These are phyloP conservation scores for Spiraea crenata DNA, from an alignment of 331 rosid species.

Conservation along the genomic window DNA sequence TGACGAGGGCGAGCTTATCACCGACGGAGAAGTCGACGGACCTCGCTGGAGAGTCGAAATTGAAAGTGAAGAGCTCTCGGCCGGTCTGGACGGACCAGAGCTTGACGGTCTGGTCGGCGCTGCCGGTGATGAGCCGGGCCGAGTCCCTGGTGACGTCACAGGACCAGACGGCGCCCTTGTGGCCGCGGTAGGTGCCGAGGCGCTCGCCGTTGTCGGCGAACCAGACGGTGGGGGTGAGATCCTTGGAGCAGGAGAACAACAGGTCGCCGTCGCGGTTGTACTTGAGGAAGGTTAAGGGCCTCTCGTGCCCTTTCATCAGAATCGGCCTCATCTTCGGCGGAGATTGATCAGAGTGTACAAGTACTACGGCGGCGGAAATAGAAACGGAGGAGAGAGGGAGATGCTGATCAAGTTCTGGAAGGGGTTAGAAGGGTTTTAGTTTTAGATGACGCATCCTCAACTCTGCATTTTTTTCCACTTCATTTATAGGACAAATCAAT, in stretches of 20 bases:
- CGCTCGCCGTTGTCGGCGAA: conserved; percentile 98
- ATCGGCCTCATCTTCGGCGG: conserved; percentile 71
- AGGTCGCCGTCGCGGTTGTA: conserved; percentile 91
- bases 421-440: too few relatives aligned
- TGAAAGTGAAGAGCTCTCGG: conserved; percentile 66
- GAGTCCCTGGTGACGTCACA: conserved; percentile 94
- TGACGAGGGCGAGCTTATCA: conserved; percentile 67
- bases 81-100: conserved; percentile 79
- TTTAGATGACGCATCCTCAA: too few relatives aligned
- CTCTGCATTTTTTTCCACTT: too few relatives aligned
- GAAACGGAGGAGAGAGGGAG: neutral
- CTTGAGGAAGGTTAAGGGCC: conserved; percentile 92
- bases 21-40: conserved; percentile 82
- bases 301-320: conserved; percentile 95
- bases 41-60: conserved; percentile 77
- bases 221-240: conserved; percentile 89
- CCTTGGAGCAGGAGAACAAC: conserved; percentile 87
- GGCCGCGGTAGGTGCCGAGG: conserved; percentile 83
- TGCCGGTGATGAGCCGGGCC: conserved; percentile 59
- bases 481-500: too few relatives aligned
- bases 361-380: too few relatives aligned
- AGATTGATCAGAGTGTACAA: neutral
- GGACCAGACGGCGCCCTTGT: conserved; percentile 97
- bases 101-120: conserved; percentile 83
- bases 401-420: too few relatives aligned